These are phyloP conservation scores for Teunomyces atbi DNA, from an alignment of 805 yeast genomes.

Conservation along the genomic window DNA sequence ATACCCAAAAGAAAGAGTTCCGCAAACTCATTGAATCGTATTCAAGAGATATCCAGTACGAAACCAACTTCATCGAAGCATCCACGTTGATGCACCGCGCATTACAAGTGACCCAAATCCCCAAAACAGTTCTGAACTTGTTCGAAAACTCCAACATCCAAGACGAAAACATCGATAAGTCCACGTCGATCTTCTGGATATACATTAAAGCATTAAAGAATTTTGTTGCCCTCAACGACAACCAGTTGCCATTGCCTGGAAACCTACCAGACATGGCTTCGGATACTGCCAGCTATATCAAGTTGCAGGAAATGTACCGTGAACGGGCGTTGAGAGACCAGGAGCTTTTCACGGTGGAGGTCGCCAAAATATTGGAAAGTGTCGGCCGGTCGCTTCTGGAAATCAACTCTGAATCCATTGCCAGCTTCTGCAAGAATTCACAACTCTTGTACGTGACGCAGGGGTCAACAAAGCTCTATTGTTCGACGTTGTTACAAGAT, in stretches of 20 bases:
- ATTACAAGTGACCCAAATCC: conserved; percentile 34
- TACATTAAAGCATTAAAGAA: conserved; percentile 51
- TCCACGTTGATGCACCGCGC: conserved; percentile 34
- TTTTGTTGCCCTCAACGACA: conserved; percentile 40
- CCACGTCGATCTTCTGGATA: conserved; percentile 57
- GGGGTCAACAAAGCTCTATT: conserved; percentile 37
- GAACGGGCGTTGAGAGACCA: conserved; percentile 54
- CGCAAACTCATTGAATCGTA: conserved; percentile 34
- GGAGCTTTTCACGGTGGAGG: conserved; percentile 33
- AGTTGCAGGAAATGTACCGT: conserved; percentile 56
- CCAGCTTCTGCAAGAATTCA: conserved; percentile 62
- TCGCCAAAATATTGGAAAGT: conserved; percentile 21
- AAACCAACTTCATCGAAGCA: conserved; percentile 47
- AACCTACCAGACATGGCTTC: conserved; percentile 87
- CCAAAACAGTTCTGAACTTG: conserved; percentile 24
- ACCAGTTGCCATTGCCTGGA: conserved; percentile 68
- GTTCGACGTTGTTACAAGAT: conserved; percentile 15
- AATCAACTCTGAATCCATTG: conserved; percentile 35
- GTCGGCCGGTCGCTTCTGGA: conserved; percentile 27
- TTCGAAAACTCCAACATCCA: conserved; percentile 20
- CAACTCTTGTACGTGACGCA: conserved; percentile 48
- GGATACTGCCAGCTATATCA: conserved; percentile 59
- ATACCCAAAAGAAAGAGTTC: conserved; percentile 41
- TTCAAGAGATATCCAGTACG: conserved; percentile 49
- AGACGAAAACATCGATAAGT: conserved; percentile 12